These are phyloP conservation scores for Clonostachys chloroleuca DNA, from an alignment of 2,329 filamentous ascomycete genomes.

Conservation along the genomic window DNA sequence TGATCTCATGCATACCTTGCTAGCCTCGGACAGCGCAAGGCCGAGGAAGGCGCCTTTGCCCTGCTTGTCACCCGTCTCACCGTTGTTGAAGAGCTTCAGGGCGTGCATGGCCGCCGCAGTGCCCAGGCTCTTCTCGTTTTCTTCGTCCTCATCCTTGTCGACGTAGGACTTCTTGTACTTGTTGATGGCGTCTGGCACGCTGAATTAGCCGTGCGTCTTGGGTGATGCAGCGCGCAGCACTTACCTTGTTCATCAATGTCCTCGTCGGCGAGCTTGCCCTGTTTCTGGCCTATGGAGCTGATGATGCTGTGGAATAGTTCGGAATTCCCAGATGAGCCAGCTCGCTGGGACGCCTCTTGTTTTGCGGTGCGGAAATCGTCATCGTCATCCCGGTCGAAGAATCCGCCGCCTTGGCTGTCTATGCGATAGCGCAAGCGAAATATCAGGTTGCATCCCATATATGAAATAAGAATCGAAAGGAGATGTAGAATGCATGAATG, in stretches of 20 bases:
- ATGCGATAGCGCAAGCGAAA: conserved; percentile 6
- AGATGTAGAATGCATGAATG: neutral
- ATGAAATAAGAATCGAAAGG: neutral
- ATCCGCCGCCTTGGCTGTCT: conserved; percentile 21
- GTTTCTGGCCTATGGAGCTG: conserved; percentile 41
- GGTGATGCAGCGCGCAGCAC: conserved; percentile 4
- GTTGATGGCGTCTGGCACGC: conserved; percentile 55
- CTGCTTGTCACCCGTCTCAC: conserved; percentile 40
- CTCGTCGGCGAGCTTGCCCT: conserved; percentile 39
- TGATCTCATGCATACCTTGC: conserved; percentile 50
- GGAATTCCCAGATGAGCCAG: conserved; percentile 38
- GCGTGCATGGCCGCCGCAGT: conserved; percentile 77
- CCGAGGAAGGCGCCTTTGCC: conserved; percentile 79
- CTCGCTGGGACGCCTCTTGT: conserved; percentile 39
- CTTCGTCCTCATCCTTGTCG: conserved; percentile 36
- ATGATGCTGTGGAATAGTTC: conserved; percentile 46
- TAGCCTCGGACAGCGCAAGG: conserved; percentile 83
- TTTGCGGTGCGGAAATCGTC: conserved; percentile 43
- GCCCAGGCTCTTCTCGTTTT: conserved; percentile 54
- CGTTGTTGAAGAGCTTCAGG: conserved; percentile 70
- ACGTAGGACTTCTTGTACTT: conserved; percentile 74
- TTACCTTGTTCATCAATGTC: conserved; percentile 45
- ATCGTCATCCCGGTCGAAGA: conserved; percentile 34
- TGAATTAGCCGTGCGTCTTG: neutral
- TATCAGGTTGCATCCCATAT: neutral